Evolutionary conservation across 148 eudicot genomes (phyloP).

Genomic region (Camellia sinensis): DNA sequence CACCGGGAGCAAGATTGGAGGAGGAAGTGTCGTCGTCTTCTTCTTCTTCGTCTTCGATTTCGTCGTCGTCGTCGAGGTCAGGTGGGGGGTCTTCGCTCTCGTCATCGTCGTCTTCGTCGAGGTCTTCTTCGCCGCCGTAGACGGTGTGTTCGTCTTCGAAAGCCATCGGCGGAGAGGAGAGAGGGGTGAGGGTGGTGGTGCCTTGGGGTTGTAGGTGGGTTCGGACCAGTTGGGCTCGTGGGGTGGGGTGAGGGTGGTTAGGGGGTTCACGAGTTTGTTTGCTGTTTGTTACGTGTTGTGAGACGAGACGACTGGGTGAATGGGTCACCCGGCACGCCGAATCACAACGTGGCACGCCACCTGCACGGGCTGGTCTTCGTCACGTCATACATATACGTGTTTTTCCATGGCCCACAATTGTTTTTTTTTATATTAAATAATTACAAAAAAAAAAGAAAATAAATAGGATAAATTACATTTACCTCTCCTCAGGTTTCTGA

Average conservation of each 20-base stretch:
- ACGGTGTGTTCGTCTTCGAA: conserved; percentile 32
- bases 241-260: background rate
- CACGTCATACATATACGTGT: too few relatives aligned
- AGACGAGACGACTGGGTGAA: background rate
- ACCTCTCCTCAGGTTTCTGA: too few relatives aligned
- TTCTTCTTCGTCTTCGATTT: conserved; percentile 18
- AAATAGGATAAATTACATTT: too few relatives aligned
- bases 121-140: conserved; percentile 46
- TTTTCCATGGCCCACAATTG: too few relatives aligned
- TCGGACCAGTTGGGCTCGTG: conserved; percentile 15
- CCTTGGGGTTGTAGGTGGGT: conserved; percentile 1
- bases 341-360: too few relatives aligned
- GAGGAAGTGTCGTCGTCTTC: conserved; percentile 37
- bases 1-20: conserved; percentile 21
- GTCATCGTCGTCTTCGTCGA: conserved; percentile 50
- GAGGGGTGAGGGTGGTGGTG: background rate
- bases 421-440: too few relatives aligned
- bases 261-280: conserved; percentile 12
- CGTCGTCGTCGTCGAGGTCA: conserved; percentile 18
- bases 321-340: background rate
- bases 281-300: background rate
- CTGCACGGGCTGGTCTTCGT: too few relatives aligned
- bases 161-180: conserved; percentile 18
- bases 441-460: too few relatives aligned
- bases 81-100: conserved; percentile 22